Evolutionary conservation across 768 basidiomycete species (phyloP), one percentile per base, ranked within the genome.

Genomic region (Cystoderma amianthinum): DNA sequence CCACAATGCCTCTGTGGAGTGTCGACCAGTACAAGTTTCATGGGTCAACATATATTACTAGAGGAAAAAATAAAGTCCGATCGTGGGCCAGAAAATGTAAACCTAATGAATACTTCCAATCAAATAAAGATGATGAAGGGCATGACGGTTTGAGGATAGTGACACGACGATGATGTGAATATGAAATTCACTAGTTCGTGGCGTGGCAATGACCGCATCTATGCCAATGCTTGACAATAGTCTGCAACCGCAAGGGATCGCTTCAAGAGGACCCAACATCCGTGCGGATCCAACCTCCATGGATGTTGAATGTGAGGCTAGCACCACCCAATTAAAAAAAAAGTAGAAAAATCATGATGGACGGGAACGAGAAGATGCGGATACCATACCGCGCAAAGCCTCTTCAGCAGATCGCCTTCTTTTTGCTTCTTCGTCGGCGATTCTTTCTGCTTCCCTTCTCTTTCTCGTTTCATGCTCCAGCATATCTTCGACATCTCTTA

Each of bases 401-500:
- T 78, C 77, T 44, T 87, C 84, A 7, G 73, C 72, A 34, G 55
- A 54, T 20, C 63, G 59, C 49, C 79, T 61, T 50, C 69, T 46
- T 49, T 62, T 62, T 21, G 56, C 60, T 54, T 75, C 76, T 47
- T 80, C 68, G 39, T 72, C 65, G 33, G 68, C 63, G 43, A 62
- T 54, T 60, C 62, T 63, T 58, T 83, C 82, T 3, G 76, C 74
- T 41, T 81, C 79, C 47, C 71, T 68, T 37, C 83, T 65, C 44
- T 74, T 71, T 44, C 64, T 63, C 13, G 62, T 60, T 56, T 86
- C 85, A 25, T 77, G 73, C 50, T 84, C 78, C 45, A 85, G 50
- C 59, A 76, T 63, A 28, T 64, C 64, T 54, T 87, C 81, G 16
- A 73, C 61, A 20, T 67, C 63, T 53, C 71, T 70, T 19, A 85